Evolutionary conservation across 768 basidiomycete species (phyloP).

Genomic region (Mycena leptocephala): DNA sequence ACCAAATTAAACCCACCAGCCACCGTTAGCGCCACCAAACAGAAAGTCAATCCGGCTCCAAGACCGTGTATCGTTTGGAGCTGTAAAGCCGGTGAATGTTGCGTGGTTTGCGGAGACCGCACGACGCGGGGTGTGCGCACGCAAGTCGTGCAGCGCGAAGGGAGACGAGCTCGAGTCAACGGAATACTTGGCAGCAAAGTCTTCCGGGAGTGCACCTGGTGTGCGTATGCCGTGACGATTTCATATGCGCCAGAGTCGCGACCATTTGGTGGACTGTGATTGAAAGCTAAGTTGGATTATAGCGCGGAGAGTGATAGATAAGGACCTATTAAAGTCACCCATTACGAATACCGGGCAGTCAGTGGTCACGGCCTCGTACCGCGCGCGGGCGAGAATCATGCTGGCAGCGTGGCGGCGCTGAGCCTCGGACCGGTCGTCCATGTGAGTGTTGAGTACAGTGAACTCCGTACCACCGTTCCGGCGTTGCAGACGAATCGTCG

Average conservation of each 20-base stretch:
- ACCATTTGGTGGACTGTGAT: constrained; percentile 58
- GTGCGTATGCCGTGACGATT: constrained; percentile 60
- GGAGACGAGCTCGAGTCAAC: constrained; percentile 45
- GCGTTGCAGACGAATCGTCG: constrained; percentile 51
- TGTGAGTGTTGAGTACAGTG: constrained; percentile 66
- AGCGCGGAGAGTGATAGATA: not conserved
- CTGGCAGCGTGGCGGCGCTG: constrained; percentile 68
- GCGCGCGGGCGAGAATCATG: constrained; percentile 63
- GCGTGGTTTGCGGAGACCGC: constrained; percentile 61
- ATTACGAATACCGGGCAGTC: constrained; percentile 61
- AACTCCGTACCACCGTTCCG: constrained; percentile 43
- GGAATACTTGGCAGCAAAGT: constrained; percentile 59
- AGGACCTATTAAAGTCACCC: constrained; percentile 69
- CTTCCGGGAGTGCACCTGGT: constrained; percentile 58
- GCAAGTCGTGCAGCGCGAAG: constrained; percentile 62
- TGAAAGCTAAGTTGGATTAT: not conserved
- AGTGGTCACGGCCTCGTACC: constrained; percentile 62
- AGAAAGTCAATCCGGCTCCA: constrained; percentile 67
- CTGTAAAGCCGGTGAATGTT: constrained; percentile 66
- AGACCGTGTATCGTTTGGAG: constrained; percentile 49
- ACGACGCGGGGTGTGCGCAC: constrained; percentile 55
- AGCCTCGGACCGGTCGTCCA: constrained; percentile 68
- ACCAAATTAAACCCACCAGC: constrained; percentile 65
- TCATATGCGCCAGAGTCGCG: constrained; percentile 64
- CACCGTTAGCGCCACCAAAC: constrained; percentile 58